These are phyloP conservation scores for Yamadazyma sp. DNA, from an alignment of 805 yeast genomes.

Conservation along the genomic window DNA sequence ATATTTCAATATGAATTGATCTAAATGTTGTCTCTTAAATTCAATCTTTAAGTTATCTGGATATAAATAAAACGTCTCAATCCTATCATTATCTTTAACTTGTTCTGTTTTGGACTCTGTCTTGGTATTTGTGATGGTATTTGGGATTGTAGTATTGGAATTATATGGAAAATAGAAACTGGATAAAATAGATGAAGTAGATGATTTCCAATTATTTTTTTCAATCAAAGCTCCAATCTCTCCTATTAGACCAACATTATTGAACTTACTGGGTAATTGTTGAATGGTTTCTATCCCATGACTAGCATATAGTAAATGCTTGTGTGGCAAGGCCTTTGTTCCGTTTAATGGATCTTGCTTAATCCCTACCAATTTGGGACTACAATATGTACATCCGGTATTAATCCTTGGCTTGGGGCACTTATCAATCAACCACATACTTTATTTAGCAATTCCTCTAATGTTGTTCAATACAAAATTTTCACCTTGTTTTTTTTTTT, in stretches of 20 bases:
- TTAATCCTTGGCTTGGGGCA: conserved; percentile 54
- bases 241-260: conserved; percentile 11
- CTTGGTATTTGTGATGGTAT: too few species aligned
- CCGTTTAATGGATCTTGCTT: conserved; percentile 20
- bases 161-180: too few species aligned
- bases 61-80: conserved; percentile 42
- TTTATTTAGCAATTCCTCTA: too few species aligned
- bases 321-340: conserved; percentile 51
- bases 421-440: too few species aligned
- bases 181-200: conserved; percentile 49
- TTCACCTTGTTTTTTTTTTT: too few species aligned
- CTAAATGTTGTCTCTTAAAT: conserved; percentile 27
- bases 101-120: too few species aligned
- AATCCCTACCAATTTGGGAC: conserved; percentile 17
- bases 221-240: conserved; percentile 24
- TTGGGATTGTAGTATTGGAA: too few species aligned
- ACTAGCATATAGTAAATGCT: conserved; percentile 53
- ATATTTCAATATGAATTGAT: conserved; percentile 39
- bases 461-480: too few species aligned
- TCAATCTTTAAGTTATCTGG: conserved; percentile 52
- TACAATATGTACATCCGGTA: conserved; percentile 63
- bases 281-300: conserved; percentile 47
- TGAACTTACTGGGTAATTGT: conserved; percentile 29
- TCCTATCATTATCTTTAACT: too few species aligned
- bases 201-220: conserved; percentile 23